Base-by-base conservation (phyloP, 306 rosid genomes). In the Quercus parvula region DNA sequence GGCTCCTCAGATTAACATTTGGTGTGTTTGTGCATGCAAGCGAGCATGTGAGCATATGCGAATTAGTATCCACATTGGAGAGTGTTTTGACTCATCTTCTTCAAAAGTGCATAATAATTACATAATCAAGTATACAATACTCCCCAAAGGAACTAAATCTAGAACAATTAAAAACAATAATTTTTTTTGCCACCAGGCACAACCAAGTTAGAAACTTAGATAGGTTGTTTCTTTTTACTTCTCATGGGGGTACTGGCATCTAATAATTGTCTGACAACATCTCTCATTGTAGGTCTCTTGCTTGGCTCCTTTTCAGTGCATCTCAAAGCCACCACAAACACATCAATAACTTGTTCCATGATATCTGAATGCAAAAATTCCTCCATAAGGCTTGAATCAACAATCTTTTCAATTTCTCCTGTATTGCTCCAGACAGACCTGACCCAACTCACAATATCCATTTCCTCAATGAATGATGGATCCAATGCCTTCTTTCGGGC, bases 401-500 rank as follows among this genome's bases (percentile, higher is more conserved):
- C 85, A 58, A 94, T 83, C 18, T 71, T 73, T 19, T 79, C 70
- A 14, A 91, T 81, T n/a, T 78, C 91, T 86, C 66, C 75, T 2
- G 83, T 62, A 71, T 85, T 83, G 2, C 51, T 71, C 97, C 97
- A 87, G 9, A 80, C 22, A 5, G 81, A 85, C 73, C 84, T 73
- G 64, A 88, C 91, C 93, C 97, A 94, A 4, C 71, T 75, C 75
- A 77, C 89, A 57, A 89, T 66, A 71, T 78, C 84, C 12, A 76
- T 73, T 28, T 76, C 85, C 86, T 85, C 93, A 77, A 27, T 33
- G 46, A 86, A 90, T n/a, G 86, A 85, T 6, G 84, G 78, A 81
- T 85, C 93, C 30, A 79, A 17, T 27, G 85, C 96, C 85, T 85
- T 89, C 90, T 84, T 94, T 71, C 97, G 77, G 9, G 90, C 88